Evolutionary conservation across 208 protist genomes (phyloP).

Genomic region (Angomonas deanei): DNA sequence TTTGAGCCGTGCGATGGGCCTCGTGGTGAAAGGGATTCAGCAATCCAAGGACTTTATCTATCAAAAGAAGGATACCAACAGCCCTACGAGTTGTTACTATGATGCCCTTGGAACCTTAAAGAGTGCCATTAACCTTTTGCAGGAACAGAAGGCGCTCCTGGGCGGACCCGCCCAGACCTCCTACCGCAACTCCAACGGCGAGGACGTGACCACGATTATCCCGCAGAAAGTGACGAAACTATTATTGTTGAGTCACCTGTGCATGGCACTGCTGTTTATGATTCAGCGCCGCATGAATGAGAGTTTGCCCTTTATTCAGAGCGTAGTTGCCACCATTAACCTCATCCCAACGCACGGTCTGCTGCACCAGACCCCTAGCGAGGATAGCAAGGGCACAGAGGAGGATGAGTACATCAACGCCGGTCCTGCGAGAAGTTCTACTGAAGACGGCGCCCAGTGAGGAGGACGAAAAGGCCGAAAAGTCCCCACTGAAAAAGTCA

Average conservation of each 20-base stretch:
- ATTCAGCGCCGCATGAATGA: constrained; percentile 22
- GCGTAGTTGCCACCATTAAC: constrained; percentile 22
- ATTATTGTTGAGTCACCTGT: constrained; percentile 28
- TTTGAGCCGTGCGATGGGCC: background rate
- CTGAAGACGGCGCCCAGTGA: background rate
- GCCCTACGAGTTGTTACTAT: constrained; percentile 19
- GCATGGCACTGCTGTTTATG: constrained; percentile 26
- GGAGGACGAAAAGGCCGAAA: background rate
- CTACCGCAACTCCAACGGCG: constrained; percentile 9
- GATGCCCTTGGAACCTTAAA: constrained; percentile 19
- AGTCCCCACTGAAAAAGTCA: background rate
- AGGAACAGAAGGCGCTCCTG: constrained; percentile 14
- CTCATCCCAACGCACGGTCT: constrained; percentile 18
- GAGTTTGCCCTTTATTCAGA: constrained; percentile 32
- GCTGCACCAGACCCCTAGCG: background rate
- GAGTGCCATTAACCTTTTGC: constrained; percentile 19
- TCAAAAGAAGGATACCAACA: background rate
- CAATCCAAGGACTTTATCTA: background rate
- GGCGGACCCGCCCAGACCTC: constrained; percentile 13
- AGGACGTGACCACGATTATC: constrained; percentile 16
- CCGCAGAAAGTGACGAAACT: constrained; percentile 31
- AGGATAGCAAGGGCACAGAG: background rate
- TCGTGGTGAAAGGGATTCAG: constrained; percentile 5
- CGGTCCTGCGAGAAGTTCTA: too few relatives aligned
- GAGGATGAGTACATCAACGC: too few relatives aligned